A percentile compares a stretch with the other conserved stretches of the same genome.
Conservation (phyloP, 2,329 filamentous ascomycete genomes). For the Colletotrichum sojae region DNA sequence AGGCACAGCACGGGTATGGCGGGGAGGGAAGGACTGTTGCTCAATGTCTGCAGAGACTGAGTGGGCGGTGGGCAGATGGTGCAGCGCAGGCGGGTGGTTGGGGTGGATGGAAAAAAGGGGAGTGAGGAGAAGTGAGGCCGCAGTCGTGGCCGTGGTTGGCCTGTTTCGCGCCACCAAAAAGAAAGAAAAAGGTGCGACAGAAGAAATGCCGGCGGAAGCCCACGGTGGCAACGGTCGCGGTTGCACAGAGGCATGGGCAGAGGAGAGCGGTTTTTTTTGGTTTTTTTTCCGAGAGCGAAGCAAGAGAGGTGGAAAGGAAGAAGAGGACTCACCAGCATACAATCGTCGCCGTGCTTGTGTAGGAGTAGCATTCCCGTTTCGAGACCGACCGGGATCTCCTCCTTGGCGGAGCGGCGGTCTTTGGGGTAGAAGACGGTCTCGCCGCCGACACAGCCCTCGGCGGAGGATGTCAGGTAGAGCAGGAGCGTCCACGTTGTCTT, state of each 20-base stretch:
- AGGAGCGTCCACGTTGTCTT: constrained; percentile 93
- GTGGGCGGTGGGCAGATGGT: constrained; percentile 11
- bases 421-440: constrained; percentile 94
- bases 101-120: background rate
- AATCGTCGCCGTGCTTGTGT: constrained; percentile 91
- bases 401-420: constrained; percentile 66
- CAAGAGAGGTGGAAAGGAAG: background rate
- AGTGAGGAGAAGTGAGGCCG: constrained; percentile 27
- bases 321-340: constrained; percentile 75
- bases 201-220: constrained; percentile 11
- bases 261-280: constrained; percentile 1
- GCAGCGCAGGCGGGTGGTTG: constrained; percentile 1
- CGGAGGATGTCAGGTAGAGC: constrained; percentile 81
- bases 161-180: constrained; percentile 34
- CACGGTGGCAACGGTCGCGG: constrained; percentile 34
- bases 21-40: too few species aligned
- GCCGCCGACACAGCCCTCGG: constrained; percentile 79
- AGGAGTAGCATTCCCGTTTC: constrained; percentile 90
- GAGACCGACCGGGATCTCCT: constrained; percentile 79
- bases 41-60: constrained; percentile 27
- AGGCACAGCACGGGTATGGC: background rate
- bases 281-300: background rate
- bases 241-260: constrained; percentile 9
- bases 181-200: constrained; percentile 32
- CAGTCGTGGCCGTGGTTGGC: constrained; percentile 29